Base-by-base conservation (phyloP, 306 rosid species). In the Ormosia semicastrata region DNA sequence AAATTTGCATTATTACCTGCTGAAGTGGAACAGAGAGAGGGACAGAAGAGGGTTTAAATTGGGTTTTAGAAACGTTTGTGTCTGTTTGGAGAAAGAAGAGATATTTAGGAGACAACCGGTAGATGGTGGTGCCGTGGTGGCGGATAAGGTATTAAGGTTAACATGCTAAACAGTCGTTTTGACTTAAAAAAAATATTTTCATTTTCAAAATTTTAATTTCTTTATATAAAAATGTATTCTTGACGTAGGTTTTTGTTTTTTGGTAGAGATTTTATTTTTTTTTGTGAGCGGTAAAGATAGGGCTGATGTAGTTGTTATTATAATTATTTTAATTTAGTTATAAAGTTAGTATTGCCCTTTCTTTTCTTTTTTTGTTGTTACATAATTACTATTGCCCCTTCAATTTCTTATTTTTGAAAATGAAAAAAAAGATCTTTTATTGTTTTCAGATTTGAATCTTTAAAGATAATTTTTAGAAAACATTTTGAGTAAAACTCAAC, bases 1-100 rank as follows among this genome's bases (percentile, higher is more conserved):
- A 89, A 3, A 90, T 79, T 76, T 90, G 96, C 97, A 92, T 90
- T 34, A 30, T 85, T 46, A 10, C 33, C 2, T 29, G 41, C 14
- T 43, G 74, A 62, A 77, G 53, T 29, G 17, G 49, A 17, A 74
- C 34, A 32, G 14, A 29, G 44, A 14, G 50, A 49, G n/a, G n/a
- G 3, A 7, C 2, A 50, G 46, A 18, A 7, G 59, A 50, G 74
- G 72, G 85, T 74, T 87, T 84, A 64, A 53, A 85, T 62, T 44
- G 84, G 90, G 92, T 65, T 89, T 89, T 80, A 49, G 71, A 34
- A 81, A 86, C 71, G 85, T 62, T 84, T 72, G 63, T 47, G 84
- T 47, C n/a, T 64, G 37, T 18, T 6, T 52, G 75, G 53, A 66
- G 12, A 49, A 29, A 11, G 50, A 44, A 2, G 50, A 10, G 50